Base-by-base conservation (phyloP, 768 basidiomycete genomes). In the Serendipita vermifera region DNA sequence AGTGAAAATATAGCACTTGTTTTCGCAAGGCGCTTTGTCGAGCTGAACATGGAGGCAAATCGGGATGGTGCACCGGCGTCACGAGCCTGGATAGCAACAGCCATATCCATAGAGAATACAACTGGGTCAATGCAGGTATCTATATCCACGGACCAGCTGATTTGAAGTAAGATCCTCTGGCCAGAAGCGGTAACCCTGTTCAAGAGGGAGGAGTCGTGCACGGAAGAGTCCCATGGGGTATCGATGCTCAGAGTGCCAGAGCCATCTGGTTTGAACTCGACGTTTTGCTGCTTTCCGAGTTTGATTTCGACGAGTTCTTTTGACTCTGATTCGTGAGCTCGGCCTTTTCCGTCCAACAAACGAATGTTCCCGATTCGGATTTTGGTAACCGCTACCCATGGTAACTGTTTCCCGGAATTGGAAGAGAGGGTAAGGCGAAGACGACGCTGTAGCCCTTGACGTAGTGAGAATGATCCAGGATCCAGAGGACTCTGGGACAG, bases 381-480 rank as follows among this genome's bases (percentile, higher is more conserved):
- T 63, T 80, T 82, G 1, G 78, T 79, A 33, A 96, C 72, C 59
- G 83, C 81, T 22, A 77, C 76, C 92, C 92, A 97, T 1, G 87
- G 87, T 54, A 97, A 76, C 60, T 92, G 85, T 36, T 77, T 78
- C 1, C 94, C 94, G 9, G 94, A 94, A 64, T 89, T 85, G 55
- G 88, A 94, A 13, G 81, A 81, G 32, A 98, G 72, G 0, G 77
- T 78, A 57, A 99, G 68, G 33, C 77, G 70, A 51, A 99, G 69
- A 11, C 87, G 81, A 20, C 96, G 77, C 66, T 99, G 96, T 22
- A 97, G 70, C 26, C 94, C 94, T 70, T 99, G 94, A 62, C 87
- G 92, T 17, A 98, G 74, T 58, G 79, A 80, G 69, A 96, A 94
- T 55, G 80, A 80, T 13, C 91, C 91, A 5, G 84, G 80, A 67